A percentile compares a stretch with the other conserved stretches of the same genome.
These are phyloP conservation scores for Tylopilus subfusipes DNA, from an alignment of 768 basidiomycete species.

Conservation along the genomic window DNA sequence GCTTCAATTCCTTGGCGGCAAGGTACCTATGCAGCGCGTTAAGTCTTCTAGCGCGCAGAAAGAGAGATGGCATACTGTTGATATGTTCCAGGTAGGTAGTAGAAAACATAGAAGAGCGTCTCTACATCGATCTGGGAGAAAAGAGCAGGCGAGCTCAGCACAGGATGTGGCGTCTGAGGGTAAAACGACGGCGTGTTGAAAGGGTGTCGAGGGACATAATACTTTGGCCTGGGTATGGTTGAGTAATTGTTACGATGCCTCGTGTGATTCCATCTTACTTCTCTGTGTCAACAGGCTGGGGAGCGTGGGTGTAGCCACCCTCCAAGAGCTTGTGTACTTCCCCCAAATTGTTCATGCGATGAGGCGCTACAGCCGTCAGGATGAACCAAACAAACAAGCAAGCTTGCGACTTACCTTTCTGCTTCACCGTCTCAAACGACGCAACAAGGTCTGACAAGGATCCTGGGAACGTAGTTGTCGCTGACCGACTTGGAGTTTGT, in stretches of 20 bases:
- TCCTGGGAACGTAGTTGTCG: conserved; percentile 64
- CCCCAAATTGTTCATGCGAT: conserved; percentile 82
- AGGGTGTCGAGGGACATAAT: conserved; percentile 92
- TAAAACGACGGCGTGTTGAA: conserved; percentile 91
- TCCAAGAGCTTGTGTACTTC: conserved; percentile 93
- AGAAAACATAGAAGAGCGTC: conserved; percentile 98
- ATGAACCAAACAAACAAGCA: background rate
- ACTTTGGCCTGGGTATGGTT: conserved; percentile 72
- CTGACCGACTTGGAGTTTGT: conserved; percentile 37
- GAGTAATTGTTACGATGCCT: conserved; percentile 1
- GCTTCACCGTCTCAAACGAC: conserved; percentile 94
- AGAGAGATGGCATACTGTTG: conserved; percentile 62
- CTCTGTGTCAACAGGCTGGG: conserved; percentile 92
- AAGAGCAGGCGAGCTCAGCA: conserved; percentile 77
- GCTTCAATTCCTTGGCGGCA: conserved; percentile 94
- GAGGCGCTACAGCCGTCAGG: conserved; percentile 47
- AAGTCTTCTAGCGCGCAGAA: conserved; percentile 1
- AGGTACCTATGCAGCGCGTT: conserved; percentile 58
- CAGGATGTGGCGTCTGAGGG: conserved; percentile 80
- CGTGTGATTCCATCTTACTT: conserved; percentile 60
- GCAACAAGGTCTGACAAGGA: conserved; percentile 89
- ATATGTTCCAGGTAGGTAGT: conserved; percentile 96
- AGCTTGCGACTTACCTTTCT: conserved; percentile 67
- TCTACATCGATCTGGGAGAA: conserved; percentile 94
- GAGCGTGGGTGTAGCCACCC: conserved; percentile 82